phyloP scores from a whole-genome alignment of 805 yeast species.

The Metschnikowia rubicola region DNA sequence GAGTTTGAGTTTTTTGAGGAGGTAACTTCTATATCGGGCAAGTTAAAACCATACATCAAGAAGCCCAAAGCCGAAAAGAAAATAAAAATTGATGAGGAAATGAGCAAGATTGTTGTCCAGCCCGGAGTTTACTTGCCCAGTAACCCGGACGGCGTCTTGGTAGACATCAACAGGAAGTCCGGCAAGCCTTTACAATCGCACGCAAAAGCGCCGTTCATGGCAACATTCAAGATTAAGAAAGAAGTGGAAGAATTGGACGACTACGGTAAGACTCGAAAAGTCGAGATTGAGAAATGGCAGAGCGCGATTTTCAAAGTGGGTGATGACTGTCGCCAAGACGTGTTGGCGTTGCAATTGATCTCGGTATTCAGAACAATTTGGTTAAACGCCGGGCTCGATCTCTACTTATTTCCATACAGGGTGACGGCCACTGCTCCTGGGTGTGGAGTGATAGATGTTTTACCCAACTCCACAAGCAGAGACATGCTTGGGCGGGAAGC shows the following conservation, averaged over 20 bases:
- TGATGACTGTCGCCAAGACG: constrained; percentile 98
- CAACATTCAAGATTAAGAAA: constrained; percentile 80
- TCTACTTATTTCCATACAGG: constrained; percentile 87
- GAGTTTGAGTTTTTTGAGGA: constrained; percentile 89
- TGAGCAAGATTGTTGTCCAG: constrained; percentile 69
- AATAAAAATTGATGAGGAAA: constrained; percentile 92
- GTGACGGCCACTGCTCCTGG: constrained; percentile 99
- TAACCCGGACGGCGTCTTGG: constrained; percentile 92
- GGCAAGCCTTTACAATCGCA: constrained; percentile 96
- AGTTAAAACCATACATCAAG: constrained; percentile 89
- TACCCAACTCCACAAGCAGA: constrained; percentile 91
- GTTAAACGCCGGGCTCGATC: constrained; percentile 82
- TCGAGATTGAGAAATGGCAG: constrained; percentile 70
- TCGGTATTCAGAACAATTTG: constrained; percentile 90
- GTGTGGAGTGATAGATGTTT: constrained; percentile 96
- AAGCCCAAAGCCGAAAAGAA: constrained; percentile 95
- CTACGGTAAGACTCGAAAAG: constrained; percentile 27
- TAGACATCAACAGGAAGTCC: constrained; percentile 86
- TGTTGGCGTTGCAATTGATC: constrained; percentile 85
- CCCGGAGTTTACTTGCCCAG: constrained; percentile 91
- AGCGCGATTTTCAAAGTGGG: constrained; percentile 98
- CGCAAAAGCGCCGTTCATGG: constrained; percentile 98
- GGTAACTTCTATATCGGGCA: constrained; percentile 92
- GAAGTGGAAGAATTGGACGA: constrained; percentile 46
- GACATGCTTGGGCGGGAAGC: constrained; percentile 99